Percentiles rank a stretch among this genome's conserved stretches.
These are phyloP conservation scores for Trypanosoma lewisi DNA, from an alignment of 208 protist genomes.

Conservation along the genomic window DNA sequence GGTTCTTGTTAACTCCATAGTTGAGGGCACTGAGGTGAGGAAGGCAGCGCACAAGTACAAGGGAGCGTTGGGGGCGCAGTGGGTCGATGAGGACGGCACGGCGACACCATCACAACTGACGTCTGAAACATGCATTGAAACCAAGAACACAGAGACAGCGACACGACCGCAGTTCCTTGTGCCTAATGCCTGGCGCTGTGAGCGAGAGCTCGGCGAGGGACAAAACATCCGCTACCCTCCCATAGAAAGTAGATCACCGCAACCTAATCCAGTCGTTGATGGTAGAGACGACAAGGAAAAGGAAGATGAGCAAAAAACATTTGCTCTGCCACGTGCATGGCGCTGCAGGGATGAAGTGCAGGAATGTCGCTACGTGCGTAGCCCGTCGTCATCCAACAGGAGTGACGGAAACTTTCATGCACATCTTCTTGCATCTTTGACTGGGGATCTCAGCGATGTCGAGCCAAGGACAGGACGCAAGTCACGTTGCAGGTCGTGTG, in stretches of 20 bases:
- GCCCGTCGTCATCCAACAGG: neutral
- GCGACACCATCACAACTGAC: neutral
- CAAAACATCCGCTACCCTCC: conserved; percentile 10
- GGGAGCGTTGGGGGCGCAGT: conserved; percentile 24
- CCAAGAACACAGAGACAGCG: neutral
- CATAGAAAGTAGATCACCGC: neutral
- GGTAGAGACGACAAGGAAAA: neutral
- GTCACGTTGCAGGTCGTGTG: conserved; percentile 30
- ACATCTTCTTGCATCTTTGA: conserved; percentile 11
- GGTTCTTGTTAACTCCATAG: conserved; percentile 12
- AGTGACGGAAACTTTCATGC: neutral
- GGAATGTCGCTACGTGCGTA: conserved; percentile 8
- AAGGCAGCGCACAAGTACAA: neutral
- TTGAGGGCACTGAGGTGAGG: conserved; percentile 7
- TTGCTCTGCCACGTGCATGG: conserved; percentile 21
- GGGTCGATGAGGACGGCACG: conserved; percentile 27
- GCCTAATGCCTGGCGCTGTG: conserved; percentile 33
- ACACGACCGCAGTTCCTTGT: conserved; percentile 19
- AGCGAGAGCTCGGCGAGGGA: conserved; percentile 13
- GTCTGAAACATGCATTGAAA: conserved; percentile 1
- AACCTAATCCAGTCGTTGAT: neutral
- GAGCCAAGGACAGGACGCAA: neutral
- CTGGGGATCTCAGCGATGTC: neutral
- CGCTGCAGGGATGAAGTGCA: conserved; percentile 24
- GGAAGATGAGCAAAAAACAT: neutral